A percentile compares a stretch with the other conserved stretches of the same genome.
Conservation (phyloP, 495 filamentous ascomycete species). For the Thozetella sp. region DNA sequence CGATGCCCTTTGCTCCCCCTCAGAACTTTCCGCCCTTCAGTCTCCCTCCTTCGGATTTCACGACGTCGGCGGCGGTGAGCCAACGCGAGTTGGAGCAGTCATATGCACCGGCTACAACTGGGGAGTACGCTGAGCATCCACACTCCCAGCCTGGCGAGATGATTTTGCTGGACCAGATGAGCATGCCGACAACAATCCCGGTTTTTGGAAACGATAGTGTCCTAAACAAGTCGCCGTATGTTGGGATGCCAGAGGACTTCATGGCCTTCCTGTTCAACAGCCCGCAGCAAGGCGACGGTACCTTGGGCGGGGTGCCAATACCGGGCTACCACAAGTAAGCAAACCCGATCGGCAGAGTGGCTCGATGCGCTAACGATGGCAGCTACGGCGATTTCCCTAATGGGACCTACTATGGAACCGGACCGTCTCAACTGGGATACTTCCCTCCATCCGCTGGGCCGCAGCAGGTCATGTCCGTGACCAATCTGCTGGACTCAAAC, state of each 20-base stretch:
- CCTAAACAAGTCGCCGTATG: constrained; percentile 80
- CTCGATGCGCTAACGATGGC: constrained; percentile 20
- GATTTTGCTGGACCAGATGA: constrained; percentile 67
- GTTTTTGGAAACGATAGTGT: constrained; percentile 79
- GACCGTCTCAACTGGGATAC: constrained; percentile 49
- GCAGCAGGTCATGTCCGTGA: constrained; percentile 86
- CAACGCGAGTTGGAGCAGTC: constrained; percentile 25
- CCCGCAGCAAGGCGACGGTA: constrained; percentile 33
- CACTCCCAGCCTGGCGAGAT: constrained; percentile 50
- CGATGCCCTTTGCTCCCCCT: constrained; percentile 45
- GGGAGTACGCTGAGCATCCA: constrained; percentile 43
- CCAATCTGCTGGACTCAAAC: constrained; percentile 82
- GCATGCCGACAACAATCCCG: constrained; percentile 71
- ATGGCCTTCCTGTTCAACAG: constrained; percentile 90
- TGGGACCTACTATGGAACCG: constrained; percentile 47
- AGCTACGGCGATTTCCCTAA: constrained; percentile 52
- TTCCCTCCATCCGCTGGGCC: constrained; percentile 53
- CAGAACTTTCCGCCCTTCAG: constrained; percentile 57
- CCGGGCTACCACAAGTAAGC: constrained; percentile 52
- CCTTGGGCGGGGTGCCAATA: constrained; percentile 45
- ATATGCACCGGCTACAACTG: constrained; percentile 38
- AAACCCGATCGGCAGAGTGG: neutral
- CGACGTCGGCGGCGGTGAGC: constrained; percentile 27
- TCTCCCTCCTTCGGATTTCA: constrained; percentile 55
- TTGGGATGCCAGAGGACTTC: constrained; percentile 88